These are phyloP conservation scores for Debaryomyces castellii DNA, from an alignment of 805 yeast genomes.

Conservation along the genomic window DNA sequence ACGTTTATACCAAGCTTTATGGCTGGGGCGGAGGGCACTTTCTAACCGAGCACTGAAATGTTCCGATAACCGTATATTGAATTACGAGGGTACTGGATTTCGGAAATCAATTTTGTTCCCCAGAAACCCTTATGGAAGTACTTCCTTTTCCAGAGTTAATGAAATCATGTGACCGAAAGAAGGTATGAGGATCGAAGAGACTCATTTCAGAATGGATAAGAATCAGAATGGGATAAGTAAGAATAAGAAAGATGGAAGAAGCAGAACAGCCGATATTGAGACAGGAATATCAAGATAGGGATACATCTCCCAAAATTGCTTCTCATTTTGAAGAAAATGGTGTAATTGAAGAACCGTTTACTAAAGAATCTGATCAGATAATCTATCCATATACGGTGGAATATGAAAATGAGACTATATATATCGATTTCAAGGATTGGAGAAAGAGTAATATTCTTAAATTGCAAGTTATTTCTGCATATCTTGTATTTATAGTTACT, in stretches of 20 bases:
- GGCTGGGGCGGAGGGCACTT: neutral
- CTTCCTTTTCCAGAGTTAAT: neutral
- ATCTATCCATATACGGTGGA: conserved; percentile 11
- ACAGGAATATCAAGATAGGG: neutral
- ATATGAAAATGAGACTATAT: conserved; percentile 25
- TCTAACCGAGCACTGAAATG: neutral
- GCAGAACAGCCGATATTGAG: neutral
- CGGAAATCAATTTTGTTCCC: no score
- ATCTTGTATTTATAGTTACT: conserved; percentile 40
- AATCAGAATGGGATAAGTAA: neutral
- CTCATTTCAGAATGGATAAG: neutral
- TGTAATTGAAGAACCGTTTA: neutral
- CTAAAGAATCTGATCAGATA: neutral
- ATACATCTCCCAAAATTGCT: neutral
- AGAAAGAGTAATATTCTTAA: conserved; percentile 35
- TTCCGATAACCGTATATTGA: neutral
- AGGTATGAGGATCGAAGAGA: neutral
- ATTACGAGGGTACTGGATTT: neutral
- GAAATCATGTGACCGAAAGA: neutral
- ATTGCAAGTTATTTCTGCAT: conserved; percentile 43
- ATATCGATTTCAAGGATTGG: conserved; percentile 41
- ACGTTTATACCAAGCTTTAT: no score
- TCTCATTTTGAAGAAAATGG: neutral
- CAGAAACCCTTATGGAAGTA: neutral
- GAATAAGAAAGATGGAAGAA: neutral